Conservation (phyloP, 768 basidiomycete species). For the Lactarius vividus region DNA sequence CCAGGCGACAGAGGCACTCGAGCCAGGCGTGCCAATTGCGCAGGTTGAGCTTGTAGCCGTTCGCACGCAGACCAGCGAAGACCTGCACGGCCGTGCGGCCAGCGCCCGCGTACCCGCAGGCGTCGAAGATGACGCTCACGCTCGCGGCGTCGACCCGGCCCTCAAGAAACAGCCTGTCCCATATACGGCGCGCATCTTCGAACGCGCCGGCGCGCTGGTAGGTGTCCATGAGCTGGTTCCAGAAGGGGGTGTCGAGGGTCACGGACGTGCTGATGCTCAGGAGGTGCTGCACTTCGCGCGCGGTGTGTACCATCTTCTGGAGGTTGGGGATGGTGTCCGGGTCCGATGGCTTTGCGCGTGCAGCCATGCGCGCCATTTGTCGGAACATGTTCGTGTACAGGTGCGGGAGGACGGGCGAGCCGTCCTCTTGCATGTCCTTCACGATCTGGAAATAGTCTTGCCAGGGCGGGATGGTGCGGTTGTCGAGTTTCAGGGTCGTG, state of each 20-base stretch:
- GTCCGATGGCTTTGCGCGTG: constrained; percentile 25
- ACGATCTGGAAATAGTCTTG: constrained; percentile 72
- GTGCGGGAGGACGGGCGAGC: constrained; percentile 52
- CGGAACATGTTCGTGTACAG: constrained; percentile 69
- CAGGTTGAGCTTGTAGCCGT: constrained; percentile 52
- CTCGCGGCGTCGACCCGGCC: constrained; percentile 57
- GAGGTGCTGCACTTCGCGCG: constrained; percentile 67
- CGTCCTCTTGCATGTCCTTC: constrained; percentile 71
- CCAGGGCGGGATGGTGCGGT: constrained; percentile 33
- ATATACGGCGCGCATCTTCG: constrained; percentile 69
- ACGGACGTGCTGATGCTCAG: constrained; percentile 79
- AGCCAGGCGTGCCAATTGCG: constrained; percentile 81
- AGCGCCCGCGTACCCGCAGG: constrained; percentile 65
- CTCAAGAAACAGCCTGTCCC: constrained; percentile 69
- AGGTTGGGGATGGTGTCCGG: constrained; percentile 28
- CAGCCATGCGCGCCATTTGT: constrained; percentile 48
- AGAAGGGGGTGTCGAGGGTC: constrained; percentile 50
- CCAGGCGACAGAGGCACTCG: constrained; percentile 79
- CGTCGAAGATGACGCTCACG: constrained; percentile 82
- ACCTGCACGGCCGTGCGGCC: constrained; percentile 52
- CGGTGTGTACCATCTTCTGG: constrained; percentile 43
- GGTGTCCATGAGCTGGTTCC: constrained; percentile 87
- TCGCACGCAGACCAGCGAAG: constrained; percentile 48
- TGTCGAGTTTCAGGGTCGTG: constrained; percentile 52
- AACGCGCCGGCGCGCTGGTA: constrained; percentile 79